These are phyloP conservation scores for Meyerozyma athensensis DNA, from an alignment of 1,139 yeast genomes.

Conservation along the genomic window DNA sequence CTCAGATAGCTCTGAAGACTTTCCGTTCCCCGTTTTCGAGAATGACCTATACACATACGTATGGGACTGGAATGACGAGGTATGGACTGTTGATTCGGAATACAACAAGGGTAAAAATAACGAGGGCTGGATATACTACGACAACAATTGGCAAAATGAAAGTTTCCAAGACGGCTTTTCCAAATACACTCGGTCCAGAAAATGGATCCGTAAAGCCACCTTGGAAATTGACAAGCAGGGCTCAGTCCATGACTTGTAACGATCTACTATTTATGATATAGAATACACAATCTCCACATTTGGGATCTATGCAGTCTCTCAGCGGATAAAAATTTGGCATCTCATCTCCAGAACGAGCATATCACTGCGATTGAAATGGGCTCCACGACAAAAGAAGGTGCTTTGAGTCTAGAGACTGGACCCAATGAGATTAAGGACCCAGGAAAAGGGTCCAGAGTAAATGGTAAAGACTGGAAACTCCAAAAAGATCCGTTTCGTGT, in stretches of 20 bases:
- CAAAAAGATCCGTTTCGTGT: conserved; percentile 49
- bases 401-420: background rate
- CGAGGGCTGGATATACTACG: conserved; percentile 54
- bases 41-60: conserved; percentile 36
- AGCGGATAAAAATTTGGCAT: background rate
- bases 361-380: background rate
- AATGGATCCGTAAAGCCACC: conserved; percentile 46
- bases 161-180: conserved; percentile 42
- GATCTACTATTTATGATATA: background rate
- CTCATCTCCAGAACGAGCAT: background rate
- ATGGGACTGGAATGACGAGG: conserved; percentile 55
- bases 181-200: conserved; percentile 47
- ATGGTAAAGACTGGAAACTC: conserved; percentile 57
- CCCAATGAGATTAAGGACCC: conserved; percentile 18
- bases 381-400: background rate
- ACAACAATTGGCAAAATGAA: conserved; percentile 46
- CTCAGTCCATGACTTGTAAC: conserved; percentile 20
- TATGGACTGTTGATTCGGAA: conserved; percentile 44
- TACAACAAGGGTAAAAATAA: conserved; percentile 30
- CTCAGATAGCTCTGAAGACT: conserved; percentile 17
- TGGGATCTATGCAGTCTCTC: conserved; percentile 4
- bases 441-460: conserved; percentile 43
- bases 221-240: conserved; percentile 40
- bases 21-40: conserved; percentile 46
- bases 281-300: conserved; percentile 1